phyloP scores from a whole-genome alignment of 352 stramenopile species.

The Phytophthora pseudosyringae region DNA sequence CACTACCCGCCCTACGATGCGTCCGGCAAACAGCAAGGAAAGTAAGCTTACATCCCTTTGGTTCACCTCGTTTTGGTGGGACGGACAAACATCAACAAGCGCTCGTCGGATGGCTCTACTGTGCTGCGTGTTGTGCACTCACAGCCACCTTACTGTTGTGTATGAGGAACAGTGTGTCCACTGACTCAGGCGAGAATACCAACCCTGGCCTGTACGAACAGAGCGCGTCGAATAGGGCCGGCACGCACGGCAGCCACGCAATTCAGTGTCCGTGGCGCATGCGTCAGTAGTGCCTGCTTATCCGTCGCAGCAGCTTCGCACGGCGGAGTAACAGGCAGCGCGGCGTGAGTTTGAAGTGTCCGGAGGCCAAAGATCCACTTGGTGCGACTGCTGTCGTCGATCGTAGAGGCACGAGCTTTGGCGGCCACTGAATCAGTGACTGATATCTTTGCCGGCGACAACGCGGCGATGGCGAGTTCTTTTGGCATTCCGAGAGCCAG shows the following conservation, averaged over 20 bases:
- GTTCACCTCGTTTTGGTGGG: too few species aligned
- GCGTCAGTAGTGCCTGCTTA: neutral
- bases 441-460: conserved; percentile 13
- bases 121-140: too few species aligned
- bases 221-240: neutral
- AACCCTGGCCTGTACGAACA: neutral
- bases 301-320: conserved; percentile 3
- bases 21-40: too few species aligned
- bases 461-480: conserved; percentile 6
- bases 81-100: too few species aligned
- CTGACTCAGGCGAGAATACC: too few species aligned
- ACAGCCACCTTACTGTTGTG: too few species aligned
- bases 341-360: conserved; percentile 5
- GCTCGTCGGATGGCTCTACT: too few species aligned
- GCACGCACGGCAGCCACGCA: neutral
- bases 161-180: too few species aligned
- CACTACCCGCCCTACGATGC: too few species aligned
- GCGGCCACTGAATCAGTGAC: too few species aligned
- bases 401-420: conserved; percentile 13
- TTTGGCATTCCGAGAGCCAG: conserved; percentile 15
- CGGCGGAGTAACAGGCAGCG: neutral
- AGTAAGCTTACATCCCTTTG: too few species aligned
- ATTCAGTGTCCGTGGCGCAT: neutral
- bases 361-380: conserved; percentile 1
- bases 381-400: conserved; percentile 12